Evolutionary conservation across 2,329 filamentous ascomycete species (phyloP), one percentile per base, ranked within the genome.

Genomic region (Cercospora berteroae): DNA sequence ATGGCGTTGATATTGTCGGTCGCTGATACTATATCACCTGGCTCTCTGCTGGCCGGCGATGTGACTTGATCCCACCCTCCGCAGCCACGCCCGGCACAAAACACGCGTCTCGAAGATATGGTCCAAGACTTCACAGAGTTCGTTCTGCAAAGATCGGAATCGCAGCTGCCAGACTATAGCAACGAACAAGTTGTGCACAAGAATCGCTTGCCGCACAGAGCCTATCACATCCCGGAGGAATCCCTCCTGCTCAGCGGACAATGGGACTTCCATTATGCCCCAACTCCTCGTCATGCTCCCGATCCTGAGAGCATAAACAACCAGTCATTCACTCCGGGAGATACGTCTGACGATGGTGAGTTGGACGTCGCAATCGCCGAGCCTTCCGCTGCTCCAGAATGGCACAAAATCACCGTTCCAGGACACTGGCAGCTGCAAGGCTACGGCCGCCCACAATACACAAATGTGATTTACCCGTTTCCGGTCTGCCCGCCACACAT

Each of bases 381-480:
- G 12, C 20, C 42, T 10, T 9, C 16, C 20, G 12, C 42, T 20
- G 18, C 25, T 5, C 36, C 50, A 12, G 18, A 66, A 63, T 87
- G 86, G 82, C 78, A 79, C 20, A 79, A 84, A 42, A 86, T 90
- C 42, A 73, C 83, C 10, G 89, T 91, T 0, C 89, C 89, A 0
- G 87, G 87, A 3, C 86, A 88, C 74, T 91, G 89, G 89, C 89
- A 90, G 77, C 79, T 90, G 3, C 87, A 91, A 76, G 89, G 89
- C n/a, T 86, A 88, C 72, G 88, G 88, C 16, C n/a, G 81, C 65
- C 89, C 89, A 0, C 87, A 88, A 70, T 91, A 91, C 74, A 90
- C 88, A 12, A 91, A 91, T 70, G 83, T 88, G 27, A 82, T 86
- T 61, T 91, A 84, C 67, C 89, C 88, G 0, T 87, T 91, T 66